Conservation (phyloP, 495 filamentous ascomycete genomes). For the Aspergillus incahuasiensis region DNA sequence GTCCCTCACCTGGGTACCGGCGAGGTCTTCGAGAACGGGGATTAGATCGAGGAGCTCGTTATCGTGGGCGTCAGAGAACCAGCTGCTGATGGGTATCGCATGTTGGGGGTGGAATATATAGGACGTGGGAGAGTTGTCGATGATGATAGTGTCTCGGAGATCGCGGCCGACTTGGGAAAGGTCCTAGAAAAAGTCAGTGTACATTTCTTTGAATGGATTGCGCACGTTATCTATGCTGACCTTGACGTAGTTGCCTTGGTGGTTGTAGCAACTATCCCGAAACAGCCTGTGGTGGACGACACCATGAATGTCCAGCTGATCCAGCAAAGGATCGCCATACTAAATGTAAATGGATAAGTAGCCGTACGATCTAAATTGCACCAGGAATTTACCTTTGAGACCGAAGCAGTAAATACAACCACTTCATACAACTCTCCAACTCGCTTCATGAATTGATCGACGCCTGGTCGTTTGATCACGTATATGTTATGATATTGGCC, state of each 20-base stretch:
- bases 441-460: conserved; percentile 98
- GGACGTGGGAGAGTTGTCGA: conserved; percentile 98
- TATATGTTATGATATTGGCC: conserved; percentile 99
- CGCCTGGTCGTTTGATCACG: conserved; percentile 95
- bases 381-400: conserved; percentile 74
- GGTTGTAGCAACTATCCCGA: conserved; percentile 98
- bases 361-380: neutral
- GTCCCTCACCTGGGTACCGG: conserved; percentile 79
- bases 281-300: conserved; percentile 96
- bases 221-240: conserved; percentile 28
- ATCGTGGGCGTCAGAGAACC: conserved; percentile 99
- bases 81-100: conserved; percentile 98
- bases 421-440: conserved; percentile 98
- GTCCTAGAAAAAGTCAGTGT: conserved; percentile 50
- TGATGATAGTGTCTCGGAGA: conserved; percentile 96
- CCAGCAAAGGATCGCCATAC: conserved; percentile 95
- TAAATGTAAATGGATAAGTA: conserved; percentile 35
- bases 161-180: conserved; percentile 95
- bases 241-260: conserved; percentile 99
- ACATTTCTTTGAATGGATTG: neutral
- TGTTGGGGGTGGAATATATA: conserved; percentile 99
- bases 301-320: conserved; percentile 95
- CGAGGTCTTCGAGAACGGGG: conserved; percentile 96
- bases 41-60: conserved; percentile 98
- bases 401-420: conserved; percentile 97